Percentiles rank a stretch among this genome's conserved stretches.
phyloP scores from a whole-genome alignment of 2,329 filamentous ascomycete species.

The Leptographium flavum region DNA sequence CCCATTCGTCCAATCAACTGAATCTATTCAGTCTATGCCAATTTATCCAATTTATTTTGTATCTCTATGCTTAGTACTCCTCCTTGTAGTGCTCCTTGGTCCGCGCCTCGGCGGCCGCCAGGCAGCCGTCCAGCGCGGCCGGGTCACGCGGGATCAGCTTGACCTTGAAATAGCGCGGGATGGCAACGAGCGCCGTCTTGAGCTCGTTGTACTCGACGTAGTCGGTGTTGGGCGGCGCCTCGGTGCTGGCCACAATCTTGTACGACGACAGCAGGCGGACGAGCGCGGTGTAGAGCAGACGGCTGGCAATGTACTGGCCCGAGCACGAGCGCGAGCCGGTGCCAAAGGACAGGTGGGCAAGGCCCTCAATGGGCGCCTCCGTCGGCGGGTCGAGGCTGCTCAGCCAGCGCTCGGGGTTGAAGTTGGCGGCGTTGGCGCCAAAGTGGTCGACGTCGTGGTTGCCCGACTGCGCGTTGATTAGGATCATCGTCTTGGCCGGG shows the following conservation, averaged over 20 bases:
- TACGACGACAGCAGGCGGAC: conserved; percentile 29
- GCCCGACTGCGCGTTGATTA: conserved; percentile 64
- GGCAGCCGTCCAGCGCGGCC: conserved; percentile 2
- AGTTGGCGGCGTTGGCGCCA: conserved; percentile 38
- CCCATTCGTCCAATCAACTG: too few relatives aligned
- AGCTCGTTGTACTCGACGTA: conserved; percentile 11
- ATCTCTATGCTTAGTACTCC: neutral
- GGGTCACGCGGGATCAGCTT: conserved; percentile 8
- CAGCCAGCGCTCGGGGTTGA: conserved; percentile 59
- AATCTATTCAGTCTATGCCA: too few relatives aligned
- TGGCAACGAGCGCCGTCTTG: conserved; percentile 10
- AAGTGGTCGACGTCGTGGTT: conserved; percentile 60
- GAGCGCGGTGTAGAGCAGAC: conserved; percentile 47
- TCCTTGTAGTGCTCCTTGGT: conserved; percentile 10
- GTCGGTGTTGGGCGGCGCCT: conserved; percentile 41
- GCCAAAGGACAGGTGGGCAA: conserved; percentile 48
- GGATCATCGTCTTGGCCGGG: conserved; percentile 64
- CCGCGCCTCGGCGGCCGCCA: conserved; percentile 4
- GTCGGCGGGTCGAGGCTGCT: conserved; percentile 8
- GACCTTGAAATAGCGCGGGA: conserved; percentile 10
- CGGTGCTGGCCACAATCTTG: conserved; percentile 39
- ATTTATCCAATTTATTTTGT: neutral
- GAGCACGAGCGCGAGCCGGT: conserved; percentile 50
- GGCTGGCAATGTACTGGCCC: conserved; percentile 47
- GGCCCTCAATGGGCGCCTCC: conserved; percentile 23